Conservation (phyloP, 1,284 basidiomycete species). For the Leccinum fuscescens region DNA sequence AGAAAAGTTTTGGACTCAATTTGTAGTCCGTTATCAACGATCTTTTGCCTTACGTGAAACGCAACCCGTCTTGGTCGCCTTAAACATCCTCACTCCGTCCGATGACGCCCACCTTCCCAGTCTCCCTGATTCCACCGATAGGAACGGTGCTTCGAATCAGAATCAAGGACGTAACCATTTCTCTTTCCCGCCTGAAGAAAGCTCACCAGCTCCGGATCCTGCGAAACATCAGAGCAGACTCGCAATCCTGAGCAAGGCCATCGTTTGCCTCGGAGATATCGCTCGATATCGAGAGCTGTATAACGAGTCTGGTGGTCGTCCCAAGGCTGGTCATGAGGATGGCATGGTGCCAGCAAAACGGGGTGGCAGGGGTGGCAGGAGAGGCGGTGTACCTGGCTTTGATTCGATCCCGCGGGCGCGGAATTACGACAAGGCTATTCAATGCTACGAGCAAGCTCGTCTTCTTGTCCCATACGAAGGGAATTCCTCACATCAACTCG, state of each 20-base stretch:
- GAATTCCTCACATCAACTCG: constrained; percentile 93
- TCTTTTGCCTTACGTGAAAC: constrained; percentile 68
- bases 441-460: constrained; percentile 83
- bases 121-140: constrained; percentile 31
- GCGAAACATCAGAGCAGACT: constrained; percentile 62
- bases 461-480: constrained; percentile 78
- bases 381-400: constrained; percentile 40
- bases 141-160: constrained; percentile 16
- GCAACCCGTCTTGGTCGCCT: constrained; percentile 49
- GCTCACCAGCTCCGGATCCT: constrained; percentile 40
- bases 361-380: constrained; percentile 41
- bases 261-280: constrained; percentile 92
- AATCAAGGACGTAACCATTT: constrained; percentile 45
- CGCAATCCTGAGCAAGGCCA: constrained; percentile 78
- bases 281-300: constrained; percentile 92
- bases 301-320: constrained; percentile 65
- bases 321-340: constrained; percentile 65
- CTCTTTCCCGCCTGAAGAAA: constrained; percentile 55
- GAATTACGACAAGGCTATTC: constrained; percentile 74
- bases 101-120: constrained; percentile 32
- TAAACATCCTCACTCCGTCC: constrained; percentile 45
- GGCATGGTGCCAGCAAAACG: constrained; percentile 39
- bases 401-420: constrained; percentile 49
- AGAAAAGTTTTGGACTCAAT: constrained; percentile 82
- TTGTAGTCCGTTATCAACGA: constrained; percentile 70